Evolutionary conservation across 106 monocot genomes (phyloP).

Genomic region (Dactylorhiza incarnata): DNA sequence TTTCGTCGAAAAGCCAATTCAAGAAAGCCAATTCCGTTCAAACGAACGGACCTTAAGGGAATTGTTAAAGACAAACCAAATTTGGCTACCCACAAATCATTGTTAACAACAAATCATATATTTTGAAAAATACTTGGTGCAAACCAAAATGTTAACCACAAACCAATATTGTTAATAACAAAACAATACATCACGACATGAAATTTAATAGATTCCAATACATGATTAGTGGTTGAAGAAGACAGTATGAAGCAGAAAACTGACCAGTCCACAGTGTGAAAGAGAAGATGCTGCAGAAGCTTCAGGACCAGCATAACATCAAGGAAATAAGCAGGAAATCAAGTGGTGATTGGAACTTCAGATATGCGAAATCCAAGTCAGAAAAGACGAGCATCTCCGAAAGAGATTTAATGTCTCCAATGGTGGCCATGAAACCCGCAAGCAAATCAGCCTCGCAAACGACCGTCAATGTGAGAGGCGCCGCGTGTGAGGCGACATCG

Average conservation of each 20-base stretch:
- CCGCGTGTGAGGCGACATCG: no score
- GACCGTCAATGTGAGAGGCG: no score
- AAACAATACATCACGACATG: slow-evolving; percentile 14
- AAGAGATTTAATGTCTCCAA: slow-evolving; percentile 46
- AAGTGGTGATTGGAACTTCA: slow-evolving; percentile 13
- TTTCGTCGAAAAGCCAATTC: no score
- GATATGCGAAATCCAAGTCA: background rate
- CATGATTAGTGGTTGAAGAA: slow-evolving; percentile 37
- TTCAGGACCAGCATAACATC: slow-evolving; percentile 57
- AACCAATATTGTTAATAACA: no score
- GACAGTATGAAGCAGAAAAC: slow-evolving; percentile 20
- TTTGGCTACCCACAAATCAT: no score
- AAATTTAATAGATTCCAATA: slow-evolving; percentile 22
- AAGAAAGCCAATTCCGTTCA: no score
- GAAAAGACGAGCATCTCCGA: slow-evolving; percentile 9
- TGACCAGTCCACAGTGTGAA: slow-evolving; percentile 50
- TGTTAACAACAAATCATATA: no score
- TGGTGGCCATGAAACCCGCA: slow-evolving; percentile 67
- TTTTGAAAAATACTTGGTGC: no score
- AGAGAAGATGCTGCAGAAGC: slow-evolving; percentile 51
- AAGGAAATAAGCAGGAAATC: slow-evolving; percentile 43
- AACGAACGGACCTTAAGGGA: no score
- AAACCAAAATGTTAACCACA: no score
- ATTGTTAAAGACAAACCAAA: no score
- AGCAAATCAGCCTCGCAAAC: slow-evolving; percentile 37